phyloP scores from a whole-genome alignment of 192 early-diverging fungal species.

The Cetraspora pellucida region DNA sequence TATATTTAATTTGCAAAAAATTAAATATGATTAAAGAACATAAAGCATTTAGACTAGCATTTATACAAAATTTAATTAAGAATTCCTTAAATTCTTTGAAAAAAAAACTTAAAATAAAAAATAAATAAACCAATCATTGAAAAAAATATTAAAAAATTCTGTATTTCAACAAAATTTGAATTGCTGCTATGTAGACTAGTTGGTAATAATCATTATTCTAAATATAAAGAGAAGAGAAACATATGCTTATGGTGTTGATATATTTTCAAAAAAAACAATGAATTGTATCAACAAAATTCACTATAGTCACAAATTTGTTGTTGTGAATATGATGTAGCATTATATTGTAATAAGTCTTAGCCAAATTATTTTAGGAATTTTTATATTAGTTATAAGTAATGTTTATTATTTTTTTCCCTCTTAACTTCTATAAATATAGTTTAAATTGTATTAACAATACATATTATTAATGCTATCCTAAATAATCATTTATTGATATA shows the following conservation, averaged over 20 bases:
- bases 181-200: background rate
- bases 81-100: background rate
- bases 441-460: too few species aligned
- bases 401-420: too few species aligned
- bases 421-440: too few species aligned
- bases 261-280: background rate
- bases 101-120: background rate
- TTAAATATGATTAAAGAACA: background rate
- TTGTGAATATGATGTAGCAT: background rate
- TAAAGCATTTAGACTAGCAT: background rate
- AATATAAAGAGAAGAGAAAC: background rate
- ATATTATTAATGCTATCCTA: too few species aligned
- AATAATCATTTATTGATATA: too few species aligned
- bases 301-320: background rate
- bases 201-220: background rate
- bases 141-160: background rate
- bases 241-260: background rate
- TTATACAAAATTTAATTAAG: background rate
- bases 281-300: too few species aligned
- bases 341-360: background rate
- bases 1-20: slow-evolving; percentile 8
- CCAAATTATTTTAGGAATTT: slow-evolving; percentile 7
- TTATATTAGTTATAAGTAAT: background rate
- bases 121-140: background rate
- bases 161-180: background rate